phyloP scores from a whole-genome alignment of 2,329 filamentous ascomycete species.

The Juglanconis juglandina region DNA sequence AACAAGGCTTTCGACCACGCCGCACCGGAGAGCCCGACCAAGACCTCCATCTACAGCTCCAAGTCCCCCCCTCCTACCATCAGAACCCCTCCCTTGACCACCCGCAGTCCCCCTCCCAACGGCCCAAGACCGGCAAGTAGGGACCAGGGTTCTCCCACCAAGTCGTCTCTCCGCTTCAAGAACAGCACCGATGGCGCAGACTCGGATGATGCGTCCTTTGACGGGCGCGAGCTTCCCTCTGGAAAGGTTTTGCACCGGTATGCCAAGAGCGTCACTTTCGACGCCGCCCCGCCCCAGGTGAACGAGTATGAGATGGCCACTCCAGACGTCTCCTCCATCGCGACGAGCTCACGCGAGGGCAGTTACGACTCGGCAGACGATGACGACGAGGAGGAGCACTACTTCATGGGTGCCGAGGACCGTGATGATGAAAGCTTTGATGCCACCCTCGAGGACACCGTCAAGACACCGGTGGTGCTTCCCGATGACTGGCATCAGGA shows the following conservation, averaged over 20 bases:
- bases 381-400: slow-evolving; percentile 65
- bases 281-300: slow-evolving; percentile 85
- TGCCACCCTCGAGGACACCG: slow-evolving; percentile 88
- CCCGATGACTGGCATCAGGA: slow-evolving; percentile 93
- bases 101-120: slow-evolving; percentile 32
- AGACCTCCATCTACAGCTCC: slow-evolving; percentile 56
- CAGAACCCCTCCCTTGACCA: slow-evolving; percentile 37
- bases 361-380: slow-evolving; percentile 86
- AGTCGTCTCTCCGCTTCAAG: slow-evolving; percentile 77
- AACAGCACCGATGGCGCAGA: slow-evolving; percentile 68
- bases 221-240: slow-evolving; percentile 58
- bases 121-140: slow-evolving; percentile 55
- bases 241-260: slow-evolving; percentile 74
- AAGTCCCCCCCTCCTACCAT: slow-evolving; percentile 38
- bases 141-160: slow-evolving; percentile 74
- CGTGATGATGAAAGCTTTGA: slow-evolving; percentile 84
- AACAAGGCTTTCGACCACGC: slow-evolving; percentile 44
- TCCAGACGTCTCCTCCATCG: slow-evolving; percentile 88
- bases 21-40: slow-evolving; percentile 57
- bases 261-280: slow-evolving; percentile 96
- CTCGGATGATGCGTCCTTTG: slow-evolving; percentile 61
- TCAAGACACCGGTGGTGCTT: slow-evolving; percentile 96
- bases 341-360: slow-evolving; percentile 84
- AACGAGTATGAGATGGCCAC: slow-evolving; percentile 99
- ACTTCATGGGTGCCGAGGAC: slow-evolving; percentile 53